Conservation (phyloP, 306 rosid species). For the Arachis hypogaea region DNA sequence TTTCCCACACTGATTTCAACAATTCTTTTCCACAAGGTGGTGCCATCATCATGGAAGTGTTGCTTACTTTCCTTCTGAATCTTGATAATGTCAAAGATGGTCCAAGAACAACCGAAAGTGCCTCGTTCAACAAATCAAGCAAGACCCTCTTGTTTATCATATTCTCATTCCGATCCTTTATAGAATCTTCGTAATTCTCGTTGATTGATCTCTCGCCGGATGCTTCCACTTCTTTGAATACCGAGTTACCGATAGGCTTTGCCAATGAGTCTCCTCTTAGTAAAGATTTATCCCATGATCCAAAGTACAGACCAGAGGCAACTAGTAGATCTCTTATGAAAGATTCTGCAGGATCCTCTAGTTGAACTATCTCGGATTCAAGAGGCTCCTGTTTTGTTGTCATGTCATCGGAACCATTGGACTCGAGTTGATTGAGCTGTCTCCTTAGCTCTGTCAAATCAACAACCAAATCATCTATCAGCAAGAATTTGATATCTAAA, state of each 20-base stretch:
- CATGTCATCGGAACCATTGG: conserved; percentile 52
- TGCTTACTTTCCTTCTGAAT: conserved; percentile 58
- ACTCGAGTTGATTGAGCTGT: conserved; percentile 84
- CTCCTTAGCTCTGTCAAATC: conserved; percentile 72
- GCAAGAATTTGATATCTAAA: too few relatives aligned
- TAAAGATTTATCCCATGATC: conserved; percentile 68
- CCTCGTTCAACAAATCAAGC: conserved; percentile 79
- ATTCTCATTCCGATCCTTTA: conserved; percentile 49
- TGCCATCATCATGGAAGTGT: conserved; percentile 44
- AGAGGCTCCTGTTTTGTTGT: conserved; percentile 44
- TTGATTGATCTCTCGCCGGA: conserved; percentile 50
- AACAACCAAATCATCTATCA: conserved; percentile 33
- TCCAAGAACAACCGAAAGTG: conserved; percentile 70
- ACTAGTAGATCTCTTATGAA: conserved; percentile 83
- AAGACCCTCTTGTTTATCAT: conserved; percentile 60
- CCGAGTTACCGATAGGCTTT: conserved; percentile 70
- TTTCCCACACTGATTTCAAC: conserved; percentile 69
- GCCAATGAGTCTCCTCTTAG: conserved; percentile 61
- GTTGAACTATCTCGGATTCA: conserved; percentile 56
- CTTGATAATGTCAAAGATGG: conserved; percentile 54
- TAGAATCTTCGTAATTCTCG: conserved; percentile 42
- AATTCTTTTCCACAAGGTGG: conserved; percentile 69
- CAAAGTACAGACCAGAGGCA: conserved; percentile 87
- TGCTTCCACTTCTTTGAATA: conserved; percentile 90
- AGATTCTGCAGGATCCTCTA: conserved; percentile 79